These are phyloP conservation scores for Climacium dendroides DNA, from an alignment of 225 moss, liverwort and hornwort species.

Conservation along the genomic window DNA sequence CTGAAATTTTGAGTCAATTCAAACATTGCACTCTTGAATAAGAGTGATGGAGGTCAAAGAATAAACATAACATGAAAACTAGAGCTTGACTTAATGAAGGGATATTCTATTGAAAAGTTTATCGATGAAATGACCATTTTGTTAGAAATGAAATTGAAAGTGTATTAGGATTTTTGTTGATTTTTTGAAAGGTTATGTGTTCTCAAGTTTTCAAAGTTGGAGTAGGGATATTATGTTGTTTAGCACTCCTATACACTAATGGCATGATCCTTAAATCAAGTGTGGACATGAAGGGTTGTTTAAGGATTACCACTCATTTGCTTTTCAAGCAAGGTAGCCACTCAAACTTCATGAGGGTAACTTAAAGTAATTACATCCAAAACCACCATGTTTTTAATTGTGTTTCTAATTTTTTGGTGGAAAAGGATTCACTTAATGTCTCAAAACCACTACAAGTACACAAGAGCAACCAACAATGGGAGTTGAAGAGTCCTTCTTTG, in stretches of 20 bases:
- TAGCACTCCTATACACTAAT: neutral
- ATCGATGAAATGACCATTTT: neutral
- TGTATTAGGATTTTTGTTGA: neutral
- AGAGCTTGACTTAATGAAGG: rapidly evolving
- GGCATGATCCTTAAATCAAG: neutral
- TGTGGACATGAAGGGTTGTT: rapidly evolving
- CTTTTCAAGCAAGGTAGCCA: neutral
- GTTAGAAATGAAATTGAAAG: neutral
- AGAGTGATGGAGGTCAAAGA: too few relatives aligned
- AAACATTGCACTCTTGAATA: too few relatives aligned
- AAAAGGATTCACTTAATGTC: neutral
- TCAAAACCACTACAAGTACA: rapidly evolving
- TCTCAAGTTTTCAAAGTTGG: neutral
- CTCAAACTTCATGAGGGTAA: neutral
- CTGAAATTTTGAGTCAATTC: neutral
- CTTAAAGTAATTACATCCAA: neutral
- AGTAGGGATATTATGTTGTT: neutral
- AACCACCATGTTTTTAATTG: neutral
- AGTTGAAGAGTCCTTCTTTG: neutral
- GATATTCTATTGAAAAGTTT: neutral
- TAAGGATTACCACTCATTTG: neutral
- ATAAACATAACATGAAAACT: too few relatives aligned
- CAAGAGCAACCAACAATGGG: neutral
- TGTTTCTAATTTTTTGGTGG: neutral
- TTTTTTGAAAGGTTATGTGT: too few relatives aligned